Evolutionary conservation across 441 rosid species (phyloP).

Genomic region (Corymbia citriodora): DNA sequence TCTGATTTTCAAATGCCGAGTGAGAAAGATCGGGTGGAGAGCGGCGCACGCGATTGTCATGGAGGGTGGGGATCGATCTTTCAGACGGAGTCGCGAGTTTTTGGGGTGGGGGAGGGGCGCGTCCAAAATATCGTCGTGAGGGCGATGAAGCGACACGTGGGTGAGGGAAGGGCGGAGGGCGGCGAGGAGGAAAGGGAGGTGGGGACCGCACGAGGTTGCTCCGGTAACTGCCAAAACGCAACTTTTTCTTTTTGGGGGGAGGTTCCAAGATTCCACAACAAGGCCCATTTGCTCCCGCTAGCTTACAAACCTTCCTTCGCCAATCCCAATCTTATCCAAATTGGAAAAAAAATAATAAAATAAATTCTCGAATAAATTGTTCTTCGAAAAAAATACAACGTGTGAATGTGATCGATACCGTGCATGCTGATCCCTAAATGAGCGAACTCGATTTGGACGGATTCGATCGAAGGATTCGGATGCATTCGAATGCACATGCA

Average conservation of each 20-base stretch:
- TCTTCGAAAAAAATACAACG: background rate
- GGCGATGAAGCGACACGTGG: conserved; percentile 17
- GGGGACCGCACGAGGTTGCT: conserved; percentile 18
- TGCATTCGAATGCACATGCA: background rate
- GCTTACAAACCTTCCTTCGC: background rate
- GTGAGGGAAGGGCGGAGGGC: background rate
- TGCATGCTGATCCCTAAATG: background rate
- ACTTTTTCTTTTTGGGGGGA: conserved; percentile 10
- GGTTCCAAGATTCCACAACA: background rate
- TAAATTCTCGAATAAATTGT: background rate
- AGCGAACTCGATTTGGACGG: no score
- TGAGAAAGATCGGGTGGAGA: background rate
- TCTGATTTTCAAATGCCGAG: background rate
- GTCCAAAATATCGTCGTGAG: background rate
- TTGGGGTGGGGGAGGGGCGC: background rate
- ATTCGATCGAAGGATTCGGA: background rate
- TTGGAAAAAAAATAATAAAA: background rate
- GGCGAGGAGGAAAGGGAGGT: conserved; percentile 1
- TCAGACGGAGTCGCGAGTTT: background rate
- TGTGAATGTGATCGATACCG: background rate
- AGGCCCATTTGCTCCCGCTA: background rate
- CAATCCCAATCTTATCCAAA: background rate
- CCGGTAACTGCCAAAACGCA: conserved; percentile 19
- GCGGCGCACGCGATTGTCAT: background rate
- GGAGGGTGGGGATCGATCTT: background rate